Base-by-base conservation (phyloP, 116 monocot species). In the Iris pallida region DNA sequence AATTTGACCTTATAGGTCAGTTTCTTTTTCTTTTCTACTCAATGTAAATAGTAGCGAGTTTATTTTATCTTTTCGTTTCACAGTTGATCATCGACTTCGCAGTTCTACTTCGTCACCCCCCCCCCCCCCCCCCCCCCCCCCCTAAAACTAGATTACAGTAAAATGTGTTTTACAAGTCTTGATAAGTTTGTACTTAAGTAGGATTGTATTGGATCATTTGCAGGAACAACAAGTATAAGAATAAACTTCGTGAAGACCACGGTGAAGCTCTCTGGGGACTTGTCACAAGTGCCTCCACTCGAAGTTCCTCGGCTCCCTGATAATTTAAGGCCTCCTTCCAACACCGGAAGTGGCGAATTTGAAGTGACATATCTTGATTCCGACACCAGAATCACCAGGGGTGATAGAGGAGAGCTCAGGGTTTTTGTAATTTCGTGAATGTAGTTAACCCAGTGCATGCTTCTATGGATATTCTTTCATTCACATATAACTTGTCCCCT, bases 291-390 rank as follows among this genome's bases (percentile, higher is more conserved):
- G 17, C 89, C 96, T 14, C 89, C 84, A 2, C 42, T 96, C 16
- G 96, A 96, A 44, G 42, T 96, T 51, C 91, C 91, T 5, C 81
- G 75, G n/a, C 78, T 96, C 57, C 96, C 96, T 4, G 96, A 89
- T 68, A 66, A 44, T 13, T 65, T 96, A 48, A 78, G 85, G 53
- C 79, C 86, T 65, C 70, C 89, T 64, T 84, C 88, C n/a, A 84
- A 86, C 70, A 75, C 76, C 2, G 81, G 95, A 6, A 78, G 60
- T 16, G 96, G 89, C 12, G 89, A 91, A 45, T 96, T 96, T 48
- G 87, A 96, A 63, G 92, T 96, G 19, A 91, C 89, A 1, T 91
- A 91, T 53, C 62, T 87, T 12, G 96, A 96, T 69, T 44, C 57
- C 1, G 84, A 86, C 58, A 80, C 69, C 2, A 84, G 96, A 9